These are phyloP conservation scores for Trichopus zeylanicus DNA, from an alignment of 116 monocot genomes.

Conservation along the genomic window DNA sequence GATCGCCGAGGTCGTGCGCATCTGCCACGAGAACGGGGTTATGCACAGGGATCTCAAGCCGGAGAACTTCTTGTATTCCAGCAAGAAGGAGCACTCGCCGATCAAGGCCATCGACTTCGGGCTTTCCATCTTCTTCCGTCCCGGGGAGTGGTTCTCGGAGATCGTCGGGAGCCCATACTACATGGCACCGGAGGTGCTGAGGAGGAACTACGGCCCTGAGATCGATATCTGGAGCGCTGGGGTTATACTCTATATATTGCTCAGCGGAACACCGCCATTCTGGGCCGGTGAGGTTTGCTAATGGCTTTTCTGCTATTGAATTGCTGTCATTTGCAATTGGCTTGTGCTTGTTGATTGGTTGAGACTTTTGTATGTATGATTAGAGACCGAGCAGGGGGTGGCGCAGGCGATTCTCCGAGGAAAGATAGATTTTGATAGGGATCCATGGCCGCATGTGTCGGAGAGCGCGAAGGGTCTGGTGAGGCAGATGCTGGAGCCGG, in stretches of 20 bases:
- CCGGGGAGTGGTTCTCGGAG: constrained; percentile 73
- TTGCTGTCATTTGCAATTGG: background rate
- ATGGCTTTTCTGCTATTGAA: background rate
- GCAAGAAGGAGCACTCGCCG: constrained; percentile 34
- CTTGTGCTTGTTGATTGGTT: background rate
- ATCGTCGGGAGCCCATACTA: constrained; percentile 91
- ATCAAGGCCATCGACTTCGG: constrained; percentile 59
- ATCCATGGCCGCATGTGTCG: constrained; percentile 72
- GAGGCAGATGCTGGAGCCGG: constrained; percentile 54
- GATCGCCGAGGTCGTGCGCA: constrained; percentile 63
- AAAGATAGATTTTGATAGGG: constrained; percentile 55
- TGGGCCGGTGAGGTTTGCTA: constrained; percentile 54
- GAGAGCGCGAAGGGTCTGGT: constrained; percentile 61
- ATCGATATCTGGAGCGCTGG: constrained; percentile 91
- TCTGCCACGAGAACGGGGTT: constrained; percentile 56
- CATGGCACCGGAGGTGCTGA: constrained; percentile 90
- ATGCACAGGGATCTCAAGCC: constrained; percentile 86
- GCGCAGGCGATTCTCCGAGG: constrained; percentile 68
- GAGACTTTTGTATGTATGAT: background rate
- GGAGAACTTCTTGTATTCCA: constrained; percentile 65
- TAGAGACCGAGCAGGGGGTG: constrained; percentile 78
- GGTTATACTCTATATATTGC: constrained; percentile 82
- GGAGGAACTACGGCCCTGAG: constrained; percentile 73
- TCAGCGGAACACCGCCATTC: constrained; percentile 86
- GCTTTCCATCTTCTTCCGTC: constrained; percentile 47